Evolutionary conservation across 2,329 filamentous ascomycete genomes (phyloP).

Genomic region (Diaporthe capsici): DNA sequence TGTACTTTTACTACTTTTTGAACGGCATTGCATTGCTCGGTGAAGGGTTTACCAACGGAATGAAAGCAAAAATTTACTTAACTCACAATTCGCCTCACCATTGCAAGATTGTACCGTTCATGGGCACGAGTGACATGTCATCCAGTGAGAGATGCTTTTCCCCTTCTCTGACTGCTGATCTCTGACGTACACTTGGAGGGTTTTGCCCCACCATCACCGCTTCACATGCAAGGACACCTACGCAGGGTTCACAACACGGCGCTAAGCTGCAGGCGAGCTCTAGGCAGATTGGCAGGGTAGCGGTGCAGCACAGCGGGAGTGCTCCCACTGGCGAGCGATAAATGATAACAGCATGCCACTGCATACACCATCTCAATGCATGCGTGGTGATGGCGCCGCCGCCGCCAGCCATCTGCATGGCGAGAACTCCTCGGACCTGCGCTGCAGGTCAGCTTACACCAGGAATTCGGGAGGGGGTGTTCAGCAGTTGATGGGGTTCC

Average conservation of each 20-base stretch:
- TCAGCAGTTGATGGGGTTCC: background rate
- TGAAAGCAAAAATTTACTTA: conserved; percentile 8
- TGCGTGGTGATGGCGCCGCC: conserved; percentile 8
- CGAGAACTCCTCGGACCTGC: background rate
- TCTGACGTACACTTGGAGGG: background rate
- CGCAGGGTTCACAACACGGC: conserved; percentile 1
- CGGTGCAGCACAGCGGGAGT: background rate
- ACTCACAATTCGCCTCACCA: background rate
- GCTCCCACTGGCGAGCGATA: conserved; percentile 20
- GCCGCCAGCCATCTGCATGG: background rate
- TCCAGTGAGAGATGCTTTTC: background rate
- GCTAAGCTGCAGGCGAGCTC: conserved; percentile 21
- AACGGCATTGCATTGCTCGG: conserved; percentile 40
- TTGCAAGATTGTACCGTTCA: background rate
- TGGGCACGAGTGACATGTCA: background rate
- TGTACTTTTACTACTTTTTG: conserved; percentile 6
- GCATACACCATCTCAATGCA: background rate
- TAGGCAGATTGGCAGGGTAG: conserved; percentile 1
- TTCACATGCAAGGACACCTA: conserved; percentile 10
- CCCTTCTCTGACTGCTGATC: background rate
- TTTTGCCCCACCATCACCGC: conserved; percentile 9
- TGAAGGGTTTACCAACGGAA: conserved; percentile 29
- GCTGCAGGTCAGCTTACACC: conserved; percentile 15
- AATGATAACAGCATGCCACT: background rate
- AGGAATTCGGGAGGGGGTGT: background rate